These are phyloP conservation scores for Pseudopyricularia javanii DNA, from an alignment of 2,329 filamentous ascomycete genomes.

Conservation along the genomic window DNA sequence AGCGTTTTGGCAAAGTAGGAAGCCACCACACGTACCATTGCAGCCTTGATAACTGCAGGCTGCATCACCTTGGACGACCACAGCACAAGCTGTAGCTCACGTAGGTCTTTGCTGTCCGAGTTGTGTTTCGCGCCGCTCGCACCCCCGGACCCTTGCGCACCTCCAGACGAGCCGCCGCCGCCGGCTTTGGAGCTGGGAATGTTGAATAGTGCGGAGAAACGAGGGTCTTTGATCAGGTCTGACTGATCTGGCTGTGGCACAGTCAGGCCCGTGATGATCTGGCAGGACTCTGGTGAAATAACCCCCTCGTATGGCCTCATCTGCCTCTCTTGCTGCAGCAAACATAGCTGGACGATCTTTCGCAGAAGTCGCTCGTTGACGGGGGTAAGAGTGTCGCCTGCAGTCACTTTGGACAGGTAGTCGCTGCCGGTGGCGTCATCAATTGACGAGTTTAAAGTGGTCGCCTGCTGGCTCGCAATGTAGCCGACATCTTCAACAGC, in stretches of 20 bases:
- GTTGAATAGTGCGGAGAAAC: background rate
- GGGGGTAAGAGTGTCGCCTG: conserved; percentile 1
- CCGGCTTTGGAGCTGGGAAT: background rate
- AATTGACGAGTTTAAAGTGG: background rate
- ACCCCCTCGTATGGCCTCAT: conserved; percentile 2
- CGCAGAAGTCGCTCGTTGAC: conserved; percentile 8
- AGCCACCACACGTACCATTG: background rate
- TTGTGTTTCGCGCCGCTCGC: background rate
- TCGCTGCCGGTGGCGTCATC: conserved; percentile 3
- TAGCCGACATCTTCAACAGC: conserved; percentile 17
- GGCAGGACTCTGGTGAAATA: background rate
- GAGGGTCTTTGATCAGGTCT: background rate
- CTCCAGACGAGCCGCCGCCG: background rate
- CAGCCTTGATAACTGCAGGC: background rate
- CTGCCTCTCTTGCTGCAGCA: conserved; percentile 2
- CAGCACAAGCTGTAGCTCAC: background rate
- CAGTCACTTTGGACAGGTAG: background rate
- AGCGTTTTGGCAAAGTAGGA: background rate
- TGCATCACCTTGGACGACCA: background rate
- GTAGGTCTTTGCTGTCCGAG: background rate
- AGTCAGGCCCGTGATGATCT: conserved; percentile 6
- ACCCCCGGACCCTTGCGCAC: background rate
- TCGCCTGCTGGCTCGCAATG: conserved; percentile 3
- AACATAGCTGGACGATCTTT: conserved; percentile 4
- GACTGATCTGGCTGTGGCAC: background rate